Base-by-base conservation (phyloP, 2,329 filamentous ascomycete species). In the Hymenoscyphus albidus region DNA sequence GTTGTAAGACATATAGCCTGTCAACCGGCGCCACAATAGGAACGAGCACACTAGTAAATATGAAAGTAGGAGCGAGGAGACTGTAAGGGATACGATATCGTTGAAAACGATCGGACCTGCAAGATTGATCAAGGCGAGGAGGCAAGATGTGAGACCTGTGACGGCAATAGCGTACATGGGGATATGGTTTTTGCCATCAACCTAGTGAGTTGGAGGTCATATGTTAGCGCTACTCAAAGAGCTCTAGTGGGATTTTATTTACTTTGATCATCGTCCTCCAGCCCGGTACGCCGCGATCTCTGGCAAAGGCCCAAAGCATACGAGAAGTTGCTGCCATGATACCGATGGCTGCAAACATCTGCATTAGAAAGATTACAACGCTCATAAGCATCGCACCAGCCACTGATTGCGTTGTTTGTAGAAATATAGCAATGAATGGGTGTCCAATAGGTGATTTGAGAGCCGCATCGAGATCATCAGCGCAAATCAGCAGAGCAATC, bases 341-440 rank as follows among this genome's bases (percentile, higher is more conserved):
- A 31, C 68, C 68, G 44, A 69, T 65, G 5, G 81, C 78, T 56
- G 80, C 5, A 74, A 77, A 65, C 77, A 77, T 13, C 40, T 78
- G 70, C 1, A 79, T 70, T 68, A 31, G 72, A n/a, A 69, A 18
- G 2, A 74, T 62, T 22, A 70, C 61, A 7, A 61, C 35, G 12
- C 64, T 62, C 69, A 74, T 72, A 9, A 61, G 57, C 31, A 77
- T 78, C 9, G 78, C 74, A 2, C 74, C 79, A 5, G 74, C 74
- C 18, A 76, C 70, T 38, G 75, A 77, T 1, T 77, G 71, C 4
- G 79, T 78, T 2, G 78, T 78, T 59, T 80, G 77, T 60, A 77
- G 77, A 62, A 82, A 86, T 27, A 87, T 80, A 59, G 85, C 78
- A 70, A 88, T 86, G 67, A 86, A 86, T 0, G 86, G 85, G 58